A percentile compares a stretch with the other conserved stretches of the same genome.
Conservation (phyloP, 805 yeast species). For the Millerozyma acaciae region DNA sequence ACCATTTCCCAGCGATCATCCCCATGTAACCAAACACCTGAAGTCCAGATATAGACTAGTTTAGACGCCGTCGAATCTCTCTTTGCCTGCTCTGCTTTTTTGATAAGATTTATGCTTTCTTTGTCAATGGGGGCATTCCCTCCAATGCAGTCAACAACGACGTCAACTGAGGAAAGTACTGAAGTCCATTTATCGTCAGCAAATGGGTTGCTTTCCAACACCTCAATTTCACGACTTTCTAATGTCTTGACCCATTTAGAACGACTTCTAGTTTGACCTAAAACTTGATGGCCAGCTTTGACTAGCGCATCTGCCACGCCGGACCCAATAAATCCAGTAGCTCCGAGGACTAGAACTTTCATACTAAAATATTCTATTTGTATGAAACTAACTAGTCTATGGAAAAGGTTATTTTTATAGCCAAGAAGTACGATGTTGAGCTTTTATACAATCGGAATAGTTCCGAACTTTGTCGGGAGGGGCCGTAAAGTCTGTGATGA, state of each 20-base stretch:
- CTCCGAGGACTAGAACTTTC: slow-evolving; percentile 6
- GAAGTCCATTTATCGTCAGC: slow-evolving; percentile 6
- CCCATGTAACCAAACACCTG: slow-evolving; percentile 8
- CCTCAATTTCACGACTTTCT: slow-evolving; percentile 6
- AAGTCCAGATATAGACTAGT: slow-evolving; percentile 7
- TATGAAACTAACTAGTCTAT: no score
- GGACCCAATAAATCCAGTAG: slow-evolving; percentile 7
- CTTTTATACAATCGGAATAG: no score
- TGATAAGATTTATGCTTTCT: neutral
- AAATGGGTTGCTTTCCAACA: slow-evolving; percentile 6
- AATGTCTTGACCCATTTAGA: slow-evolving; percentile 2
- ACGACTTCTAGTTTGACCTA: slow-evolving; percentile 6
- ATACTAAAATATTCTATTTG: no score
- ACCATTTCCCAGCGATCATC: slow-evolving; percentile 7
- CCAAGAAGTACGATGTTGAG: no score
- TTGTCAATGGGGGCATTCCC: slow-evolving; percentile 7
- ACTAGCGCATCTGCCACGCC: slow-evolving; percentile 4
- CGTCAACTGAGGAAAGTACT: slow-evolving; percentile 4
- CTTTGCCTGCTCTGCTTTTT: slow-evolving; percentile 1
- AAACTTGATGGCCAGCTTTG: slow-evolving; percentile 5
- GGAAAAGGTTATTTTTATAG: no score
- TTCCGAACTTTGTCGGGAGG: no score
- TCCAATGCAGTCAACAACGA: slow-evolving; percentile 6
- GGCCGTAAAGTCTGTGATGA: no score
- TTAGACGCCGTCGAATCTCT: slow-evolving; percentile 2